Base-by-base conservation (phyloP, 2,329 filamentous ascomycete species). In the Orbilia oligospora region DNA sequence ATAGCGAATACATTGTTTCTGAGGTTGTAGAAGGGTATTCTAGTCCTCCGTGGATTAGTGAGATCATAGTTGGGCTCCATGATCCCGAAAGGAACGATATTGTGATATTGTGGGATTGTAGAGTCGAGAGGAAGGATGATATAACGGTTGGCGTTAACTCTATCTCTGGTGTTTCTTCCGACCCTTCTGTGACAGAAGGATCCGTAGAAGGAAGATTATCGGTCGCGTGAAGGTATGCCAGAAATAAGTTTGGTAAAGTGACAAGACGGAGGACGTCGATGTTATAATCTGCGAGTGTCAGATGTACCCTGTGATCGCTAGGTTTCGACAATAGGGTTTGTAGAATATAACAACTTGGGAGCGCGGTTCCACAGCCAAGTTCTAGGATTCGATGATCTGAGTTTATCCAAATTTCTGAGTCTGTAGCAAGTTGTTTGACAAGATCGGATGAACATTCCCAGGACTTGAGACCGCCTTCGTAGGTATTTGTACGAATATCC, bases 391-490 rank as follows among this genome's bases (percentile, higher is more conserved):
- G 76, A 24, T 41, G 30, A 27, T 24, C 48, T 46, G 68, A 53
- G 18, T 48, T 61, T 48, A 33, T 63, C 75, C 75, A 78, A 18
- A 30, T 4, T 9, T 53, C 41, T 1, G 41, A 58, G 22, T 69
- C 53, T 1, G 83, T 82, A 0, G 87, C 87, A 33, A 91, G 84
- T n/a, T 91, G 89, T 83, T 90, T 92, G 64, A 93, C 91, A 18
- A 96, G 86, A 83, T 96, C 93, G 66, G 94, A 87, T 76, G 91
- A 93, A 85, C 92, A 94, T 85, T 96, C 93, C 93, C 93, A 96
- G 82, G 91, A 94, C 86, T 96, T 96, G 86, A 95, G 94, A 24
- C 93, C 93, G 71, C 93, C 93, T 85, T 96, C 93, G 84, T 96
- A 96, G 76, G 95, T 89, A 65, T 92, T 92, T 70, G 92, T 92